Evolutionary conservation across 805 yeast genomes (phyloP).

Genomic region (Diddensiella caesifluorescens): DNA sequence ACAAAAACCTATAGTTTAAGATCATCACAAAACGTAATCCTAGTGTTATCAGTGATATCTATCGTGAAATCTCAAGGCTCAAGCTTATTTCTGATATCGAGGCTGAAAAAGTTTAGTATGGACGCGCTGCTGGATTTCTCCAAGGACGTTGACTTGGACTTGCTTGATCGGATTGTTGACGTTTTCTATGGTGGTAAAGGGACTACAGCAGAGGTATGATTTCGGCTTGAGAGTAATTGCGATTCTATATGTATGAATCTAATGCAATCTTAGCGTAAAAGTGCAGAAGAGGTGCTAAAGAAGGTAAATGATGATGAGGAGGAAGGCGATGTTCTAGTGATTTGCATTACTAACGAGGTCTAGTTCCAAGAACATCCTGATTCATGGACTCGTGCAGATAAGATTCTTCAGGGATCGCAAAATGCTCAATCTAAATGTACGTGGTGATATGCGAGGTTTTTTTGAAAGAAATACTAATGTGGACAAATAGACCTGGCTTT

Average conservation of each 20-base stretch:
- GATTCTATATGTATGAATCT: neutral
- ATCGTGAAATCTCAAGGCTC: too few species aligned
- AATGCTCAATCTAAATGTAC: slow-evolving; percentile 81
- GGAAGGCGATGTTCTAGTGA: neutral
- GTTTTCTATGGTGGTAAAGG: slow-evolving; percentile 80
- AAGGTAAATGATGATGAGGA: slow-evolving; percentile 20
- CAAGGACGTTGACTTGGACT: slow-evolving; percentile 69
- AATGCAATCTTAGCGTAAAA: slow-evolving; percentile 26
- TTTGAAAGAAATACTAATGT: neutral
- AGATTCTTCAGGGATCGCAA: slow-evolving; percentile 69
- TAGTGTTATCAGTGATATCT: too few species aligned
- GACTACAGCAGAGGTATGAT: slow-evolving; percentile 40
- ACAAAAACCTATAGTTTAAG: too few species aligned
- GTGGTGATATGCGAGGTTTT: slow-evolving; percentile 8
- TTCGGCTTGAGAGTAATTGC: neutral
- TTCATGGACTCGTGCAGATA: slow-evolving; percentile 92
- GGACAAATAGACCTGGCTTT: slow-evolving; percentile 61
- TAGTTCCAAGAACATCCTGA: slow-evolving; percentile 89
- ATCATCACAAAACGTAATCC: too few species aligned
- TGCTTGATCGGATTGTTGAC: slow-evolving; percentile 79
- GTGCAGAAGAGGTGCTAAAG: slow-evolving; percentile 36
- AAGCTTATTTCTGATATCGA: too few species aligned
- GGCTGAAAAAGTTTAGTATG: too few species aligned
- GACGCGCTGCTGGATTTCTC: slow-evolving; percentile 84
- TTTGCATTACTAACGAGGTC: slow-evolving; percentile 4